These are phyloP conservation scores for Pythium guiyangense DNA, from an alignment of 352 stramenopile species.

Conservation along the genomic window DNA sequence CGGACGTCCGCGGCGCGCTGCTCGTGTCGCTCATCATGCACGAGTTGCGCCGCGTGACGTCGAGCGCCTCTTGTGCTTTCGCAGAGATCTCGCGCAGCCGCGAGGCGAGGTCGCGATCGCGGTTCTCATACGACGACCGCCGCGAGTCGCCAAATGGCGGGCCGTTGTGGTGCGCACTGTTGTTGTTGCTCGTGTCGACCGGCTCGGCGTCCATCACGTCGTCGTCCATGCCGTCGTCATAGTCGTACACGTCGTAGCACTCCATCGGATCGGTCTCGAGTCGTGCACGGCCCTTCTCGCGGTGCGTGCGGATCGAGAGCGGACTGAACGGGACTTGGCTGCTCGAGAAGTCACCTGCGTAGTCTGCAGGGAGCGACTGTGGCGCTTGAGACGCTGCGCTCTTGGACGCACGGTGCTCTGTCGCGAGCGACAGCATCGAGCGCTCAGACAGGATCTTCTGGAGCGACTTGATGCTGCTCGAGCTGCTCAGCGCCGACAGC, in stretches of 20 bases:
- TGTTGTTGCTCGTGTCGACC: slow-evolving; percentile 17
- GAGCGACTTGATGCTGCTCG: slow-evolving; percentile 26
- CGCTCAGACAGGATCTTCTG: slow-evolving; percentile 17
- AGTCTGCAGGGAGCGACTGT: slow-evolving; percentile 20
- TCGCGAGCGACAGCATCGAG: slow-evolving; percentile 9
- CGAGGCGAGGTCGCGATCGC: slow-evolving; percentile 45
- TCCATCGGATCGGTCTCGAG: slow-evolving; percentile 68
- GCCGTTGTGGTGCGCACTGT: no score
- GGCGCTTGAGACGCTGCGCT: slow-evolving; percentile 2
- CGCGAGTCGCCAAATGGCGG: slow-evolving; percentile 17
- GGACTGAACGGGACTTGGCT: slow-evolving; percentile 54
- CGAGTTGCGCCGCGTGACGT: slow-evolving; percentile 64
- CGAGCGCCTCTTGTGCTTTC: slow-evolving; percentile 56
- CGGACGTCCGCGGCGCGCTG: slow-evolving; percentile 55
- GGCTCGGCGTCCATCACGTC: slow-evolving; percentile 17
- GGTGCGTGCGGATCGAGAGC: slow-evolving; percentile 42
- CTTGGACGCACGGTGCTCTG: slow-evolving; percentile 9
- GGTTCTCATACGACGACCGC: slow-evolving; percentile 31
- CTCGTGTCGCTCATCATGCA: slow-evolving; percentile 77
- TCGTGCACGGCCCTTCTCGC: slow-evolving; percentile 31
- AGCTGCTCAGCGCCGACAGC: slow-evolving; percentile 45
- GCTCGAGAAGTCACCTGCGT: slow-evolving; percentile 33
- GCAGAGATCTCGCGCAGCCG: slow-evolving; percentile 61
- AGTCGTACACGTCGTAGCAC: slow-evolving; percentile 56
- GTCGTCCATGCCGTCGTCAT: slow-evolving; percentile 17